Evolutionary conservation across 352 stramenopile genomes (phyloP).

Genomic region (Globisporangium carolinianum): DNA sequence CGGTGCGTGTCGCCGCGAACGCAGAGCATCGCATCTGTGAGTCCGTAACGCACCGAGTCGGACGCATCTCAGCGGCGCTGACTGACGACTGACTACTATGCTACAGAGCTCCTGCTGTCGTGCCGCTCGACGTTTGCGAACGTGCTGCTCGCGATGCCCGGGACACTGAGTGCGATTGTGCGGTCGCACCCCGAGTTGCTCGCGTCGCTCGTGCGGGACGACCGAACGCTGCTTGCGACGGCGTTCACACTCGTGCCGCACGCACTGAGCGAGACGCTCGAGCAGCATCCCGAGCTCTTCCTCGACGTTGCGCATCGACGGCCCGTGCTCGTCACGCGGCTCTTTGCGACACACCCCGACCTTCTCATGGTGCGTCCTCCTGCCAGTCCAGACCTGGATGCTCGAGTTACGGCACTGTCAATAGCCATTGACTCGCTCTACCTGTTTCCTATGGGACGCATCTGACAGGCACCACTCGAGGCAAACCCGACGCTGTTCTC

Average conservation of each 20-base stretch:
- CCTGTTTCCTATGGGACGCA: background rate
- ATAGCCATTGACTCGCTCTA: background rate
- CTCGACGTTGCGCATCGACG: constrained; percentile 61
- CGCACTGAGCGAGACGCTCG: constrained; percentile 47
- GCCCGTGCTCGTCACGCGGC: constrained; percentile 38
- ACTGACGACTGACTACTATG: background rate
- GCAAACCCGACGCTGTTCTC: constrained; percentile 64
- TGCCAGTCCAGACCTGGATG: background rate
- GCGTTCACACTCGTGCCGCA: constrained; percentile 52
- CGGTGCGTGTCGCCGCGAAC: constrained; percentile 14
- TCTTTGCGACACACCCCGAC: constrained; percentile 66
- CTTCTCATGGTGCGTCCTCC: constrained; percentile 38
- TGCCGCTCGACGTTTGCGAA: constrained; percentile 33
- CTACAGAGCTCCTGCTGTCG: constrained; percentile 32
- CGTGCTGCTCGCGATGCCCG: constrained; percentile 33
- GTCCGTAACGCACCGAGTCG: no score
- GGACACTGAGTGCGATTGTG: constrained; percentile 39
- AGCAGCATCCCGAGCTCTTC: constrained; percentile 60
- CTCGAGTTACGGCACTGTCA: background rate
- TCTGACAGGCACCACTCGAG: constrained; percentile 51
- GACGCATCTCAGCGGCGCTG: no score
- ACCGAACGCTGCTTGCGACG: constrained; percentile 32
- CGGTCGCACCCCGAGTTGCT: constrained; percentile 44
- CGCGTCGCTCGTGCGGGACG: constrained; percentile 39
- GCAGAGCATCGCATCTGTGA: background rate